Percentiles rank a stretch among this genome's conserved stretches.
Conservation (phyloP, 2,329 filamentous ascomycete genomes). For the Fusarium tuaranense region DNA sequence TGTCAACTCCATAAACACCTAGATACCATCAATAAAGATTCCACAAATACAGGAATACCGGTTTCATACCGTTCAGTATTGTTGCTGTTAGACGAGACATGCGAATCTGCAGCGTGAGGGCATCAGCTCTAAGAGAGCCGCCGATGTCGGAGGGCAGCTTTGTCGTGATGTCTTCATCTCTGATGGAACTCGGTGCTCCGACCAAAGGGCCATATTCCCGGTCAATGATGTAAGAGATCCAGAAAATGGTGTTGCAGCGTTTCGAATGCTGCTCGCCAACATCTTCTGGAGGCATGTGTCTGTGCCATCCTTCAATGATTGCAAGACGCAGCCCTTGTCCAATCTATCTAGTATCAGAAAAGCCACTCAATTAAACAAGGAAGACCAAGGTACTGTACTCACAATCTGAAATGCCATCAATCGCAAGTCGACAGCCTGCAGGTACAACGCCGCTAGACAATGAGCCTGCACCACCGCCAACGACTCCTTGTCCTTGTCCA, state of each 20-base stretch:
- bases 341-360: neutral
- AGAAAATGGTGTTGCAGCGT: conserved; percentile 15
- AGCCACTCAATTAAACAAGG: neutral
- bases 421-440: neutral
- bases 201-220: conserved; percentile 12
- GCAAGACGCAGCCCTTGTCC: conserved; percentile 8
- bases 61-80: neutral
- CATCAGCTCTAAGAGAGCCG: neutral
- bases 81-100: neutral
- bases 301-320: conserved; percentile 14
- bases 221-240: conserved; percentile 15
- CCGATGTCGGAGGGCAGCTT: neutral
- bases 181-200: conserved; percentile 10
- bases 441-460: neutral
- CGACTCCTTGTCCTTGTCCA: neutral
- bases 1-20: conserved; percentile 14
- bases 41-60: too few species aligned
- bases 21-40: neutral
- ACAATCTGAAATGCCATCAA: conserved; percentile 4
- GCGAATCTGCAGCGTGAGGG: neutral
- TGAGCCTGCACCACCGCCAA: neutral
- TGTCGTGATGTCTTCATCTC: conserved; percentile 19
- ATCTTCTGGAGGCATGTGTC: conserved; percentile 15
- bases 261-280: conserved; percentile 1
- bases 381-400: neutral